Conservation (phyloP, 2,329 filamentous ascomycete species). For the Venturiaceae sp. region DNA sequence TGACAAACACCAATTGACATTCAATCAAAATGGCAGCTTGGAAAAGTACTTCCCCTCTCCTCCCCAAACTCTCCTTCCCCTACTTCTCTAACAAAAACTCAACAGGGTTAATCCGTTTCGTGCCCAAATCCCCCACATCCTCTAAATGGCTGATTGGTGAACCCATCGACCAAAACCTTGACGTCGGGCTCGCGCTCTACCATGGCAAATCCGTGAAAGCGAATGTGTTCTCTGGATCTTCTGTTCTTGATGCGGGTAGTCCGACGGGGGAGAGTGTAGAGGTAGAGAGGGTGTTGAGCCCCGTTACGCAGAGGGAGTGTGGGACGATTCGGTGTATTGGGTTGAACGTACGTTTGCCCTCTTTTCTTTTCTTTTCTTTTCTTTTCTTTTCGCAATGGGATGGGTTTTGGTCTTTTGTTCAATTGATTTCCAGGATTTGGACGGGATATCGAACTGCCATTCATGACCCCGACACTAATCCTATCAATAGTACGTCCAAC, state of each 20-base stretch:
- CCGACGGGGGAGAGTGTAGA: slow-evolving; percentile 37
- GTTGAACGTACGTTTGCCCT: slow-evolving; percentile 34
- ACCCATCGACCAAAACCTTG: slow-evolving; percentile 32
- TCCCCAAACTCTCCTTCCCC: background rate
- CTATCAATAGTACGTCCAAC: slow-evolving; percentile 32
- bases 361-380: too few species aligned
- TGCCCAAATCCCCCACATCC: background rate
- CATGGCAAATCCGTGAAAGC: slow-evolving; percentile 48
- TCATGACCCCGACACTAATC: background rate
- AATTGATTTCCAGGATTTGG: too few species aligned
- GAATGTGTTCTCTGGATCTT: slow-evolving; percentile 47
- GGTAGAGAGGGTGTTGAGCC: slow-evolving; percentile 40
- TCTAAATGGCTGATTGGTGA: slow-evolving; percentile 7
- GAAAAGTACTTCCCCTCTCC: background rate
- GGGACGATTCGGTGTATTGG: slow-evolving; percentile 51
- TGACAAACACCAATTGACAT: background rate
- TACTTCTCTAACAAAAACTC: background rate
- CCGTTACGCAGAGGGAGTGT: slow-evolving; percentile 37
- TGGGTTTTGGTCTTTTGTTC: too few species aligned
- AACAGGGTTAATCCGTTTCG: slow-evolving; percentile 9
- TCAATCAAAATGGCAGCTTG: background rate
- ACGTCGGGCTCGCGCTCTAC: slow-evolving; percentile 48
- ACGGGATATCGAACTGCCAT: too few species aligned
- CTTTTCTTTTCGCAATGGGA: too few species aligned
- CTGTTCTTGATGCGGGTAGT: slow-evolving; percentile 45